Percentiles rank a stretch among this genome's conserved stretches.
These are phyloP conservation scores for Globisporangium orthogonon DNA, from an alignment of 352 stramenopile species.

Conservation along the genomic window DNA sequence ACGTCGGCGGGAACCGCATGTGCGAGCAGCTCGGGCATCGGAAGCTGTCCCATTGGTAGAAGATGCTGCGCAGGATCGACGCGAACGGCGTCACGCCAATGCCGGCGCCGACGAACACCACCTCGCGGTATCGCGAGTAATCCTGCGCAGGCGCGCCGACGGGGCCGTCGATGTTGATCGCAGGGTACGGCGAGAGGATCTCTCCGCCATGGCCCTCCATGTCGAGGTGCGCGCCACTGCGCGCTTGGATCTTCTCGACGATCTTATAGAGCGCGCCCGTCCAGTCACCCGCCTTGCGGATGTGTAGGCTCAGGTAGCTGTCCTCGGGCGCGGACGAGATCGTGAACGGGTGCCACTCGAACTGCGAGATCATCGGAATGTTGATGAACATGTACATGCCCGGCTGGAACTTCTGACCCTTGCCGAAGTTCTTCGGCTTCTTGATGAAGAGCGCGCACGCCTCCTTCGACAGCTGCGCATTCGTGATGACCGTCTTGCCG, in stretches of 20 bases:
- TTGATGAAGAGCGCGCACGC: constrained; percentile 60
- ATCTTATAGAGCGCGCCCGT: constrained; percentile 45
- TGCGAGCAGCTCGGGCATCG: constrained; percentile 41
- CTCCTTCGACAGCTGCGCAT: constrained; percentile 44
- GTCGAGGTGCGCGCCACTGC: constrained; percentile 10
- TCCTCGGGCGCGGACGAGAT: constrained; percentile 84
- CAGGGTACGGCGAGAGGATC: constrained; percentile 32
- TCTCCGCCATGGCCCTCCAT: constrained; percentile 23
- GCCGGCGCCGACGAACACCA: constrained; percentile 64
- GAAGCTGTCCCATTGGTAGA: constrained; percentile 59
- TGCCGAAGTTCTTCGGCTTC: constrained; percentile 46
- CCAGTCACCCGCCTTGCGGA: constrained; percentile 67
- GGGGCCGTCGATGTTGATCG: constrained; percentile 50
- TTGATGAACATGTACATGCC: constrained; percentile 86
- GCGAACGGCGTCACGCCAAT: constrained; percentile 71
- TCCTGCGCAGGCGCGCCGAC: constrained; percentile 56
- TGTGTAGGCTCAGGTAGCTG: constrained; percentile 56
- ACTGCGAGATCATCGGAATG: constrained; percentile 62
- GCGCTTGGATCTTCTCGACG: constrained; percentile 33
- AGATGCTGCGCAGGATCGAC: constrained; percentile 62
- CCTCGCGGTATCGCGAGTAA: constrained; percentile 47
- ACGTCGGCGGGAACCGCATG: constrained; percentile 56
- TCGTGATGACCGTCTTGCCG: constrained; percentile 37
- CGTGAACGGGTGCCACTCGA: constrained; percentile 91
- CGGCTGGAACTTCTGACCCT: constrained; percentile 40